These are phyloP conservation scores for Oryza brachyantha DNA, from an alignment of 176 grass and related monocot genomes.

Conservation along the genomic window DNA sequence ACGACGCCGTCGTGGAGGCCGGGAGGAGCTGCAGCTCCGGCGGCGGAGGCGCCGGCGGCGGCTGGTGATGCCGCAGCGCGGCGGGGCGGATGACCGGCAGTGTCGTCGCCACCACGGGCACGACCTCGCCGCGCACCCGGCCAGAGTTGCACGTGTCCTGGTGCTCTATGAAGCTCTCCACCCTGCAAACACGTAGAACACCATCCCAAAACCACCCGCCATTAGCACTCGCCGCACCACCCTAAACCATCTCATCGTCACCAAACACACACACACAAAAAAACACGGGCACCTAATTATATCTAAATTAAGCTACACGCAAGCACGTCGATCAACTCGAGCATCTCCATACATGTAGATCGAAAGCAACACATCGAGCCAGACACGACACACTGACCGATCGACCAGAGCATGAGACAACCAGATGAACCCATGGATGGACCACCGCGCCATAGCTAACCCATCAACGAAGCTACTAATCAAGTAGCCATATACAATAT, in stretches of 20 bases:
- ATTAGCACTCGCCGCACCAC: neutral
- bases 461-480: neutral
- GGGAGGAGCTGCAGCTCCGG: slow-evolving; percentile 84
- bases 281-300: too few species aligned
- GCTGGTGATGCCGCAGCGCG: neutral
- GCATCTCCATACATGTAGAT: neutral
- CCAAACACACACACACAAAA: neutral
- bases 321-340: too few species aligned
- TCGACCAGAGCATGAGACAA: neutral
- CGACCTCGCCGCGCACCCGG: slow-evolving; percentile 44
- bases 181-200: slow-evolving; percentile 39
- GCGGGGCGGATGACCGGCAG: slow-evolving; percentile 30
- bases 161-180: slow-evolving; percentile 99
- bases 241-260: neutral
- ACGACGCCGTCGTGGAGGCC: neutral
- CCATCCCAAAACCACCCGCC: neutral
- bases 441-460: neutral
- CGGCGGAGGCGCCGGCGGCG: neutral
- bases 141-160: slow-evolving; percentile 87
- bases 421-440: neutral
- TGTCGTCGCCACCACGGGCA: slow-evolving; percentile 4
- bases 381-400: neutral
- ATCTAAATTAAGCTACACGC: neutral
- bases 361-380: slow-evolving; percentile 32
- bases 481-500: too few species aligned